These are phyloP conservation scores for Myxozyma melibiosi DNA, from an alignment of 805 yeast species.

Conservation along the genomic window DNA sequence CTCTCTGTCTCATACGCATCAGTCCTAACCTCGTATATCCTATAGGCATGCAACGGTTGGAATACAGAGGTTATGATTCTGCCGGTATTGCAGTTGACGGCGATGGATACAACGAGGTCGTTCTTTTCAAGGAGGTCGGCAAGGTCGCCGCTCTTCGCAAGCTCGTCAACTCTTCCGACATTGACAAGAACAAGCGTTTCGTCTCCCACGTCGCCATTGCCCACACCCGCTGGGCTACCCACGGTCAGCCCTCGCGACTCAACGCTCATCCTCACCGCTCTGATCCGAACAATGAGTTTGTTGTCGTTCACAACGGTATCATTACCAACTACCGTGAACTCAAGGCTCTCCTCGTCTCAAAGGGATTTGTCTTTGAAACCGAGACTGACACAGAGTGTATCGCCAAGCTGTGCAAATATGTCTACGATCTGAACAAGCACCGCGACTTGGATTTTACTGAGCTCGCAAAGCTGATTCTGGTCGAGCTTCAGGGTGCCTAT, in stretches of 20 bases:
- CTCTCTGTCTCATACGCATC: background rate
- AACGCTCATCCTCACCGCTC: slow-evolving; percentile 98
- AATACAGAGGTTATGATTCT: slow-evolving; percentile 98
- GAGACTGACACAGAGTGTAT: slow-evolving; percentile 98
- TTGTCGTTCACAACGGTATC: slow-evolving; percentile 96
- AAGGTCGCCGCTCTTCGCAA: slow-evolving; percentile 82
- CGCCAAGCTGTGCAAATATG: slow-evolving; percentile 90
- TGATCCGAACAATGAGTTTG: slow-evolving; percentile 78
- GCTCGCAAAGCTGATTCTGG: slow-evolving; percentile 86
- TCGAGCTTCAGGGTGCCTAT: slow-evolving; percentile 95
- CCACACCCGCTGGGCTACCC: slow-evolving; percentile 99
- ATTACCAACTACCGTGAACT: slow-evolving; percentile 93
- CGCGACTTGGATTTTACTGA: slow-evolving; percentile 80
- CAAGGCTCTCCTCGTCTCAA: slow-evolving; percentile 73
- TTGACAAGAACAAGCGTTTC: slow-evolving; percentile 65
- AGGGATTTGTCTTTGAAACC: slow-evolving; percentile 81
- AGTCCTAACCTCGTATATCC: background rate
- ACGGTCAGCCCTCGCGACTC: slow-evolving; percentile 81
- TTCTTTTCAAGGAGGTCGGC: slow-evolving; percentile 83
- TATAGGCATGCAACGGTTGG: slow-evolving; percentile 65
- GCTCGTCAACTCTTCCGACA: slow-evolving; percentile 51
- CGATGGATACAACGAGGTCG: slow-evolving; percentile 68
- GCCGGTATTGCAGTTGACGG: slow-evolving; percentile 97
- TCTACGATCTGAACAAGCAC: slow-evolving; percentile 80
- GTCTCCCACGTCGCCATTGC: slow-evolving; percentile 94